These are phyloP conservation scores for Ophiostoma australiae DNA, from an alignment of 2,329 filamentous ascomycete genomes.

Conservation along the genomic window DNA sequence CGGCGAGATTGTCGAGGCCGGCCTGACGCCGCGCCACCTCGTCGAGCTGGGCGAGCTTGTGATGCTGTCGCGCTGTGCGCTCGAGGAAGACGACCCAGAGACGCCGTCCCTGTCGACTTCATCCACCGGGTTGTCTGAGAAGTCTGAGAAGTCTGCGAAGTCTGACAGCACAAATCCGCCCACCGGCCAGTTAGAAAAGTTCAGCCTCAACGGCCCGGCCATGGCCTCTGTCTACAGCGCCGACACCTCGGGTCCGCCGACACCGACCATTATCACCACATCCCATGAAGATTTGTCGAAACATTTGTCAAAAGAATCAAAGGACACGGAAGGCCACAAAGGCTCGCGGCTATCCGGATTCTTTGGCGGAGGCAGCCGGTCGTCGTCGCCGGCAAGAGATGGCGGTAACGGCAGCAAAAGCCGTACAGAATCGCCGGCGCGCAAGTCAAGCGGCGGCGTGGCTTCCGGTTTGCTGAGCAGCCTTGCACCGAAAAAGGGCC, in stretches of 20 bases:
- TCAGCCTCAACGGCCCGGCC: conserved; percentile 22
- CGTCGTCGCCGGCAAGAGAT: neutral
- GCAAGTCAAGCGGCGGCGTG: conserved; percentile 16
- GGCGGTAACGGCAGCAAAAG: neutral
- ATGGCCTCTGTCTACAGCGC: conserved; percentile 23
- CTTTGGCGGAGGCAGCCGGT: conserved; percentile 7
- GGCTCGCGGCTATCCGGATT: neutral
- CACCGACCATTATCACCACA: conserved; percentile 13
- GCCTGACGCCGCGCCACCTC: conserved; percentile 66
- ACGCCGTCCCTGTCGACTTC: neutral
- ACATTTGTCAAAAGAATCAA: no score
- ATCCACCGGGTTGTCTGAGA: neutral
- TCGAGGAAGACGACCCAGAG: conserved; percentile 31
- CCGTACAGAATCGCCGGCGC: neutral
- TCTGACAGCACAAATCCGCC: neutral
- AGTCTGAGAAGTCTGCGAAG: no score
- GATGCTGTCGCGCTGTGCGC: conserved; percentile 50
- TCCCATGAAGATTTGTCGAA: neutral
- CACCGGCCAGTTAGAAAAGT: conserved; percentile 20
- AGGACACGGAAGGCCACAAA: neutral
- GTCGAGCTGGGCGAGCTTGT: conserved; percentile 84
- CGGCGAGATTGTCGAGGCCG: conserved; percentile 78
- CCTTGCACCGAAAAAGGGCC: conserved; percentile 23
- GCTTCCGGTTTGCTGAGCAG: conserved; percentile 12
- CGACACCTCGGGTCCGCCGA: neutral